These are phyloP conservation scores for Xylaria multiplex DNA, from an alignment of 2,329 filamentous ascomycete species.

Conservation along the genomic window DNA sequence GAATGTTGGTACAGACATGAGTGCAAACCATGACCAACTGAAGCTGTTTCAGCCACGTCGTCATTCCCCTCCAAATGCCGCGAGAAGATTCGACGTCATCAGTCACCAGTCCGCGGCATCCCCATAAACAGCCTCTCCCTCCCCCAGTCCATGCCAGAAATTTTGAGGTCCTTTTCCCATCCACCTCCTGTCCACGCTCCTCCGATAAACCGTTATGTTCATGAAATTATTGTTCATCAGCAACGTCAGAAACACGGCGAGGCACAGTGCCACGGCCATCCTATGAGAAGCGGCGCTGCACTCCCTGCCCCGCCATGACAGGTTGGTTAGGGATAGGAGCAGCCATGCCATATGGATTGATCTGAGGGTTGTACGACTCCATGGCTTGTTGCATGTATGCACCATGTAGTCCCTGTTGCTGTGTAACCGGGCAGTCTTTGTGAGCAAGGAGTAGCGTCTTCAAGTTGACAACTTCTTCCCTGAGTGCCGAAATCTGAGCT, in stretches of 20 bases:
- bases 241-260: conserved; percentile 25
- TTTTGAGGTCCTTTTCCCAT: conserved; percentile 29
- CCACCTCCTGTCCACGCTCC: conserved; percentile 7
- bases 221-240: conserved; percentile 15
- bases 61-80: conserved; percentile 33
- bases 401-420: conserved; percentile 78
- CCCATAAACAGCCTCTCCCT: background rate
- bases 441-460: conserved; percentile 93
- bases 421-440: conserved; percentile 94
- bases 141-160: conserved; percentile 12
- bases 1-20: conserved; percentile 54
- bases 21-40: conserved; percentile 36
- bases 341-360: conserved; percentile 69
- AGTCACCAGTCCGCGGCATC: conserved; percentile 29
- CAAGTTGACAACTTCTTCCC: conserved; percentile 93
- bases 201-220: conserved; percentile 7
- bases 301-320: conserved; percentile 65
- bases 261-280: conserved; percentile 39
- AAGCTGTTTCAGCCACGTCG: conserved; percentile 24
- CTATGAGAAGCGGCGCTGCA: conserved; percentile 68
- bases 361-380: conserved; percentile 64
- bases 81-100: conserved; percentile 39
- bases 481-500: conserved; percentile 81
- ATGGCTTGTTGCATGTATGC: conserved; percentile 66
- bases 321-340: conserved; percentile 62